A percentile compares a stretch with the other conserved stretches of the same genome.
Conservation (phyloP, 495 filamentous ascomycete species). For the Sporormia fimetaria region DNA sequence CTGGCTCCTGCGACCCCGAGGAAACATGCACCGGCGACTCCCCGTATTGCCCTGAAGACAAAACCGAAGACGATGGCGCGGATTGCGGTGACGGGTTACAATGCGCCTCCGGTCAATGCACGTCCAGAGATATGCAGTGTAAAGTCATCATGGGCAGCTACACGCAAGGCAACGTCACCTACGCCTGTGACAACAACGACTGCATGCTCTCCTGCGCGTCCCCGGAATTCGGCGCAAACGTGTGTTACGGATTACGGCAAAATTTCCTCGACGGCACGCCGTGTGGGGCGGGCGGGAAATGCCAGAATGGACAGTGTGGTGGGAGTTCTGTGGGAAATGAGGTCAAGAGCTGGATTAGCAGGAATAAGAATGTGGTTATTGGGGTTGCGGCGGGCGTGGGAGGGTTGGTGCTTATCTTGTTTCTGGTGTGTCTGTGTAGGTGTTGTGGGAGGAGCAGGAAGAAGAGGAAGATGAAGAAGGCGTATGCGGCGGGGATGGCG, state of each 20-base stretch:
- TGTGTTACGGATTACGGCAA: conserved; percentile 68
- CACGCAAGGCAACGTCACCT: conserved; percentile 63
- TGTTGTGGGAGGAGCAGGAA: conserved; percentile 14
- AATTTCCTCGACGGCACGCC: conserved; percentile 91
- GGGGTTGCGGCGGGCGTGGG: conserved; percentile 33
- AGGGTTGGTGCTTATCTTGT: conserved; percentile 31
- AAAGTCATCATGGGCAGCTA: conserved; percentile 73
- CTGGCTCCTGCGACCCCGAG: conserved; percentile 67
- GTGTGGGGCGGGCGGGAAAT: conserved; percentile 72
- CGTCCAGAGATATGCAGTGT: conserved; percentile 83
- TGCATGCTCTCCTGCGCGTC: conserved; percentile 70
- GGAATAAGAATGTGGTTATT: conserved; percentile 37
- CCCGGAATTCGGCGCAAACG: conserved; percentile 49
- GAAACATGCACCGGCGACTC: conserved; percentile 69
- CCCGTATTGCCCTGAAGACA: conserved; percentile 63
- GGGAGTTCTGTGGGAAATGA: conserved; percentile 33
- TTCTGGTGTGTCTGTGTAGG: conserved; percentile 31
- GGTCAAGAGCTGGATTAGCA: conserved; percentile 35
- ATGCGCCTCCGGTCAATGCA: conserved; percentile 92
- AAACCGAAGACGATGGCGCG: conserved; percentile 54
- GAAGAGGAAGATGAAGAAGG: background rate
- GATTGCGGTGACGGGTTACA: conserved; percentile 55
- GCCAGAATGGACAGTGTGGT: conserved; percentile 46
- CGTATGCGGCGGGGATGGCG: background rate
- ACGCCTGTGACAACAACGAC: conserved; percentile 61